Percentiles rank a stretch among this genome's conserved stretches.
These are phyloP conservation scores for Olyra latifolia DNA, from an alignment of 176 grass and related monocot genomes.

Conservation along the genomic window DNA sequence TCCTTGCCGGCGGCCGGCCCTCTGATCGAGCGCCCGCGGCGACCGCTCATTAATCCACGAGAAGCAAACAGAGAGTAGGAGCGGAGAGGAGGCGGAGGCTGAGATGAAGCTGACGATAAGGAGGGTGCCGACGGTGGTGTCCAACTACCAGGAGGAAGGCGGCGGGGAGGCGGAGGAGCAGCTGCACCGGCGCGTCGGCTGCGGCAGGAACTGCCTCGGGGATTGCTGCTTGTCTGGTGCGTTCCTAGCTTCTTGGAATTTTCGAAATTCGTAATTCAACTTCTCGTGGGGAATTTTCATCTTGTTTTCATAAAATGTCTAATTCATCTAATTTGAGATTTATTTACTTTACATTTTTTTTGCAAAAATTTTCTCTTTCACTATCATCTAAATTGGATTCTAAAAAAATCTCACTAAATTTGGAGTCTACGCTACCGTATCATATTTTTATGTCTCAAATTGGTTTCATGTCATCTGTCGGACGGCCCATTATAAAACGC, in stretches of 20 bases:
- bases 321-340: background rate
- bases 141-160: constrained; percentile 77
- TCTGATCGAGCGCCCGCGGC: constrained; percentile 4
- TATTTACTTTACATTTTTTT: background rate
- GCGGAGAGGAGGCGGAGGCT: constrained; percentile 7
- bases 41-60: background rate
- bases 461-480: background rate
- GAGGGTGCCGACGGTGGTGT: constrained; percentile 71
- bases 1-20: constrained; percentile 70
- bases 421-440: background rate
- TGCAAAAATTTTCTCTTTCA: background rate
- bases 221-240: constrained; percentile 76
- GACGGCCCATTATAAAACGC: background rate
- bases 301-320: background rate
- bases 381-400: background rate
- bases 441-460: background rate
- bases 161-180: background rate
- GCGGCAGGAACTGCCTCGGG: constrained; percentile 79
- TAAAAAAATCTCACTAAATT: background rate
- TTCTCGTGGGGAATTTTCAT: background rate
- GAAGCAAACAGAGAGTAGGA: background rate
- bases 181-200: constrained; percentile 6
- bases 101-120: constrained; percentile 65
- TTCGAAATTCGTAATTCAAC: background rate
- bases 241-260: background rate